These are phyloP conservation scores for Dothidotthia symphoricarpi DNA, from an alignment of 2,329 filamentous ascomycete genomes.

Conservation along the genomic window DNA sequence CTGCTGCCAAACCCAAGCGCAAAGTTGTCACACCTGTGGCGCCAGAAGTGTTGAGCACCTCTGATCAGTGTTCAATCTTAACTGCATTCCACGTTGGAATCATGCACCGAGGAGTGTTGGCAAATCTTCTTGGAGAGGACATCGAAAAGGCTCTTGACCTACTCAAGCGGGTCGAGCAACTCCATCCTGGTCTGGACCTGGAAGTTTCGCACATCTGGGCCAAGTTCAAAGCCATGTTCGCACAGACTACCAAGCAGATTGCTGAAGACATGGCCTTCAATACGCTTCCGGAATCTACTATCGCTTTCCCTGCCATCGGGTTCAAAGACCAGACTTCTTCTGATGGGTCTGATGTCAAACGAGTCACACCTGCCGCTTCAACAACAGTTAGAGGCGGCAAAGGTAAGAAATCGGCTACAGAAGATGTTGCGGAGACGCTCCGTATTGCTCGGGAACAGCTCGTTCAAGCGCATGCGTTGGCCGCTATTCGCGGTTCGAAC, in stretches of 20 bases:
- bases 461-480: conserved; percentile 59
- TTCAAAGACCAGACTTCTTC: conserved; percentile 28
- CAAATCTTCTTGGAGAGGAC: conserved; percentile 35
- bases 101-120: conserved; percentile 52
- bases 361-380: conserved; percentile 7
- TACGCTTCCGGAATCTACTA: conserved; percentile 86
- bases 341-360: conserved; percentile 19
- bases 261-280: conserved; percentile 80
- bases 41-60: conserved; percentile 13
- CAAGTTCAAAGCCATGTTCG: conserved; percentile 66
- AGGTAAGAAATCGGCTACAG: conserved; percentile 23
- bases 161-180: conserved; percentile 24
- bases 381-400: conserved; percentile 16
- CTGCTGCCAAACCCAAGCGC: conserved; percentile 10
- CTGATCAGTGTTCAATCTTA: conserved; percentile 42
- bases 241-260: conserved; percentile 70
- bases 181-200: conserved; percentile 41
- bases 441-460: conserved; percentile 65
- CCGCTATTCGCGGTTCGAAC: conserved; percentile 55
- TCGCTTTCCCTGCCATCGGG: conserved; percentile 73
- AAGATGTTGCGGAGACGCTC: conserved; percentile 59
- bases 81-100: conserved; percentile 49
- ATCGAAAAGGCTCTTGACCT: conserved; percentile 28
- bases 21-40: conserved; percentile 8
- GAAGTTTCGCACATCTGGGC: conserved; percentile 56